Evolutionary conservation across 139 green algal species (phyloP), one percentile per base, ranked within the genome.

Genomic region (Mesotaenium endlicherianum): DNA sequence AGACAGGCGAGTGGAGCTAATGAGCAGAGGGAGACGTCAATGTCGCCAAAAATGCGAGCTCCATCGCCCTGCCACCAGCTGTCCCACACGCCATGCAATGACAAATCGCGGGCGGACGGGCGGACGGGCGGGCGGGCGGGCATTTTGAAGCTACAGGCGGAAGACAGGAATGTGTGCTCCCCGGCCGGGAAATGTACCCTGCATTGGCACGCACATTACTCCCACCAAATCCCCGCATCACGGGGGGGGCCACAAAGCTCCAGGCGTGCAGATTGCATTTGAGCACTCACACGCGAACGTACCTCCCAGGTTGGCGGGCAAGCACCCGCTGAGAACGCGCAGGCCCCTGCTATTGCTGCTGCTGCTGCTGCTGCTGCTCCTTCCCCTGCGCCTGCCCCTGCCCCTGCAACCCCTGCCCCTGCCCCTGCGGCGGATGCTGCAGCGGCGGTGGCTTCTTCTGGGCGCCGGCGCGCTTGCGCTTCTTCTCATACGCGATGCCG

Each of bases 401-500:
- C 34, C 39, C n/a, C 70, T 80, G n/a, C 40, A 60, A 36, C 71
- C 64, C 31, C 40, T 80, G 47, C 71, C 30, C 31, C 0, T 69
- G 47, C 1, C 64, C 31, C 71, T 64, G 47, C 71, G 40, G 47
- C 38, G 20, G 30, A 30, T 70, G 47, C 71, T 80, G 47, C 41
- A 30, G 47, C 36, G 17, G 49, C 71, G 20, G 49, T 0, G n/a
- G 47, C 31, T 69, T 34, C n/a, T n/a, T 6, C 43, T 77, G 42
- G 17, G 39, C 71, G 42, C 45, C 34, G 2, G 34, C 31, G 31
- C 77, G 42, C 77, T 84, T 84, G 40, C 77, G 30, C 77, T 84
- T 81, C 80, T 86, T 86, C 71, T 86, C 71, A 45, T 82, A 81
- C 53, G 70, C 39, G 20, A 86, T 86, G 17, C 80, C 80, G 41